These are phyloP conservation scores for Turritis glabra DNA, from an alignment of 345 rosid genomes.

Conservation along the genomic window DNA sequence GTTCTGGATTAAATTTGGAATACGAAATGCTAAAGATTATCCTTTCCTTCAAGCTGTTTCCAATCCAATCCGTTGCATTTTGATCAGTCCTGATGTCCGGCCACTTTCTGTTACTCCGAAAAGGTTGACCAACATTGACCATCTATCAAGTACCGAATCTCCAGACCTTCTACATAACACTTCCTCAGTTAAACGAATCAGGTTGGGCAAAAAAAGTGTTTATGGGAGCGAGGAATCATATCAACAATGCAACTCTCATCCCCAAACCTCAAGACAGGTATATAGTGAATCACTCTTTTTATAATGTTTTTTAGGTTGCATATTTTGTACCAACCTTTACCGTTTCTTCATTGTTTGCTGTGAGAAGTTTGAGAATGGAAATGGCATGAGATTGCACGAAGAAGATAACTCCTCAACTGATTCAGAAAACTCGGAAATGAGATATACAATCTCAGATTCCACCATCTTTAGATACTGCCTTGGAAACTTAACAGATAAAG, in stretches of 20 bases:
- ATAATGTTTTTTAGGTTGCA: background rate
- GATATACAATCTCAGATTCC: conserved; percentile 53
- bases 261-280: conserved; percentile 51
- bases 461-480: conserved; percentile 70
- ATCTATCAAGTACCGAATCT: conserved; percentile 44
- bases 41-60: conserved; percentile 64
- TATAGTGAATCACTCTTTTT: background rate
- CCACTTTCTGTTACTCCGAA: conserved; percentile 48
- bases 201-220: conserved; percentile 47
- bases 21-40: conserved; percentile 51
- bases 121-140: conserved; percentile 42
- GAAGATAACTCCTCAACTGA: conserved; percentile 49
- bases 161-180: conserved; percentile 43
- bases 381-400: conserved; percentile 31
- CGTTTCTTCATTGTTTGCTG: conserved; percentile 11
- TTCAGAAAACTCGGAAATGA: conserved; percentile 56
- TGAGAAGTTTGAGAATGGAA: conserved; percentile 28
- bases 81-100: conserved; percentile 48
- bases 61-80: conserved; percentile 62
- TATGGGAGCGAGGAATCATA: conserved; percentile 42
- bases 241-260: conserved; percentile 55
- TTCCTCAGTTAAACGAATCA: conserved; percentile 49
- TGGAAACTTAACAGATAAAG: conserved; percentile 63
- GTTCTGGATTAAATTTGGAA: conserved; percentile 58
- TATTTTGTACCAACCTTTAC: background rate